These are phyloP conservation scores for Colletotrichum sp. DNA, from an alignment of 2,329 filamentous ascomycete species.

Conservation along the genomic window DNA sequence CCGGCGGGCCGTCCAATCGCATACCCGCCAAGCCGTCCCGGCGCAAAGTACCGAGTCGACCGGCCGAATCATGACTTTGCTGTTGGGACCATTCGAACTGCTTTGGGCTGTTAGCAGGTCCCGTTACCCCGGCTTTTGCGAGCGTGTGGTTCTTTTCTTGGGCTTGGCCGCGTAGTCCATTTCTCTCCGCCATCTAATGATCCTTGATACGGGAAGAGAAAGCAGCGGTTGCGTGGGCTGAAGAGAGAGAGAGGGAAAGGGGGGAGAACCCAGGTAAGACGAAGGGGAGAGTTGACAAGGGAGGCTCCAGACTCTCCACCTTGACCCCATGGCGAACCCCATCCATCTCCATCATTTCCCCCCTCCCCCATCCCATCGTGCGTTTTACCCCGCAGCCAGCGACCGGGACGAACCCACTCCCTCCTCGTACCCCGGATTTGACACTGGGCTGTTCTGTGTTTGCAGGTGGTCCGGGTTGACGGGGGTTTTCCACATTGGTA, in stretches of 20 bases:
- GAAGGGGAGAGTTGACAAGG: not conserved
- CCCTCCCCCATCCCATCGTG: not conserved
- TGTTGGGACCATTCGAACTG: not conserved
- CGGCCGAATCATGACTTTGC: not conserved
- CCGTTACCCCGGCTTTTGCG: slow-evolving; percentile 5
- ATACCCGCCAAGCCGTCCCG: slow-evolving; percentile 13
- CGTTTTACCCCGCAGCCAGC: slow-evolving; percentile 13
- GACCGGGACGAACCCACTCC: slow-evolving; percentile 5
- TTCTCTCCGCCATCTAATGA: not conserved
- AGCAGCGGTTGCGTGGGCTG: not conserved
- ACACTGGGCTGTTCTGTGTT: not conserved
- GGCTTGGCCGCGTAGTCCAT: not conserved
- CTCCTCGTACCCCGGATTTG: slow-evolving; percentile 10
- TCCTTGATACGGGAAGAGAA: not conserved
- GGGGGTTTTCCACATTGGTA: not conserved
- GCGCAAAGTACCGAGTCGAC: slow-evolving; percentile 13
- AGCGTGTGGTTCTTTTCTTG: not conserved
- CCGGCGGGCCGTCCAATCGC: slow-evolving; percentile 16
- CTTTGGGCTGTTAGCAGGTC: not conserved
- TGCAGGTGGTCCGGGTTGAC: not conserved
- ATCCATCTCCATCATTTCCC: not conserved
- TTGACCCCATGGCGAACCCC: not conserved
- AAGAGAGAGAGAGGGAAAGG: not conserved
- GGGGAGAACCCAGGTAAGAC: not conserved
- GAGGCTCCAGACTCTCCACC: not conserved